A percentile compares a stretch with the other conserved stretches of the same genome.
Conservation (phyloP, 164 flowering plant species). For the Annona squamosa region DNA sequence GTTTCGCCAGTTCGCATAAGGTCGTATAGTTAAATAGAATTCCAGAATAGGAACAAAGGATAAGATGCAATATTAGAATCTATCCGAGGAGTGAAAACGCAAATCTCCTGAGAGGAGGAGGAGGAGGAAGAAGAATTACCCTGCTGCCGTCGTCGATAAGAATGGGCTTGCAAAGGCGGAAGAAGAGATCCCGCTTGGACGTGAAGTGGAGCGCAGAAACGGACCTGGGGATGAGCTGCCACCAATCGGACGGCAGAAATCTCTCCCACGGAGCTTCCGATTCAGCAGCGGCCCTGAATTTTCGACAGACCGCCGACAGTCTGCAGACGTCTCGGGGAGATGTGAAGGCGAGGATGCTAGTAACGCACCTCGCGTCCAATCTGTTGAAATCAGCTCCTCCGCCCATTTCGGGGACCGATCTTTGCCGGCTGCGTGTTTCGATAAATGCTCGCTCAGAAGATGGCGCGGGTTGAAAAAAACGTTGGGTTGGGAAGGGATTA, state of each 20-base stretch:
- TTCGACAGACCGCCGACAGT: neutral
- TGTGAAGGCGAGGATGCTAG: constrained; percentile 1
- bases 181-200: constrained; percentile 43
- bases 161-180: constrained; percentile 28
- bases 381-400: neutral
- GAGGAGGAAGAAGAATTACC: constrained; percentile 22
- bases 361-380: neutral
- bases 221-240: constrained; percentile 24
- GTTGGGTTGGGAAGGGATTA: no score
- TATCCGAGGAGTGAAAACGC: no score
- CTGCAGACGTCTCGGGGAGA: neutral
- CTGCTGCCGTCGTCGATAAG: constrained; percentile 38
- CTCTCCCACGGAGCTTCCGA: constrained; percentile 46
- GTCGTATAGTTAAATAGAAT: no score
- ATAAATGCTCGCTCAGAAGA: no score
- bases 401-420: neutral
- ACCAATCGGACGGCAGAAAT: constrained; percentile 42
- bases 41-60: no score
- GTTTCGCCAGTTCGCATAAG: no score
- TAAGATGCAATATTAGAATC: no score
- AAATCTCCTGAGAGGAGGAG: no score
- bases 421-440: no score
- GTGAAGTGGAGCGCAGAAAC: constrained; percentile 23
- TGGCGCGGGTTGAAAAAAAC: no score
- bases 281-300: constrained; percentile 16